A percentile compares a stretch with the other conserved stretches of the same genome.
These are phyloP conservation scores for Chaetomium olivaceum DNA, from an alignment of 2,329 filamentous ascomycete genomes.

Conservation along the genomic window DNA sequence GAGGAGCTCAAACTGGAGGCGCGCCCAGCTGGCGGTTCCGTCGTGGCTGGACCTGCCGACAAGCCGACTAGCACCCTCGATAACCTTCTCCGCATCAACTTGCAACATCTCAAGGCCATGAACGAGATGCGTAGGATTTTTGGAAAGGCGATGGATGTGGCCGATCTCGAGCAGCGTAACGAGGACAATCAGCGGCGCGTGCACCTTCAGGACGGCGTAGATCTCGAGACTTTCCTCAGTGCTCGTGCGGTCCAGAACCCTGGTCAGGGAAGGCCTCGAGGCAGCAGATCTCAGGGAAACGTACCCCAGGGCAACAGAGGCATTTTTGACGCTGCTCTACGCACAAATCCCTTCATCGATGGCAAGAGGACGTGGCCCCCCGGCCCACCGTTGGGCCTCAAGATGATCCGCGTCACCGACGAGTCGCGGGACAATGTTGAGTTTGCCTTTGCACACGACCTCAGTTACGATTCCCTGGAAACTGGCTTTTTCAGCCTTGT, in stretches of 20 bases:
- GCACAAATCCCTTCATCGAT: slow-evolving; percentile 81
- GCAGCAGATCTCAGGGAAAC: neutral
- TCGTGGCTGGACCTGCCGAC: slow-evolving; percentile 4
- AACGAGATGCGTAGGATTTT: slow-evolving; percentile 82
- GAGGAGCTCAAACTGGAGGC: slow-evolving; percentile 48
- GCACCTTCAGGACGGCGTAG: slow-evolving; percentile 50
- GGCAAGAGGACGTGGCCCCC: slow-evolving; percentile 86
- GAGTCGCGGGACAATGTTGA: slow-evolving; percentile 54
- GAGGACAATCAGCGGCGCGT: slow-evolving; percentile 42
- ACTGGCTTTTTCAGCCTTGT: slow-evolving; percentile 75
- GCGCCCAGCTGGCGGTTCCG: slow-evolving; percentile 19
- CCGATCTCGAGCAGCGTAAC: slow-evolving; percentile 51
- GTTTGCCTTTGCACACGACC: slow-evolving; percentile 77
- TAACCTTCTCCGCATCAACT: slow-evolving; percentile 52
- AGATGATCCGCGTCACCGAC: slow-evolving; percentile 65
- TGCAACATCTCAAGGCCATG: slow-evolving; percentile 75
- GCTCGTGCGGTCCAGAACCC: slow-evolving; percentile 20
- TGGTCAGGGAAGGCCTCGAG: slow-evolving; percentile 35
- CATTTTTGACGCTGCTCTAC: slow-evolving; percentile 69
- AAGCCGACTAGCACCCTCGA: slow-evolving; percentile 17
- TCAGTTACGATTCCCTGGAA: slow-evolving; percentile 73
- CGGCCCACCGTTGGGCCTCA: slow-evolving; percentile 75
- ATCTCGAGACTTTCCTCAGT: slow-evolving; percentile 56
- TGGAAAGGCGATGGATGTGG: slow-evolving; percentile 58
- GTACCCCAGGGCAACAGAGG: slow-evolving; percentile 54